A percentile compares a stretch with the other conserved stretches of the same genome.
These are phyloP conservation scores for Stephania cephalantha DNA, from an alignment of 164 flowering plant genomes.

Conservation along the genomic window DNA sequence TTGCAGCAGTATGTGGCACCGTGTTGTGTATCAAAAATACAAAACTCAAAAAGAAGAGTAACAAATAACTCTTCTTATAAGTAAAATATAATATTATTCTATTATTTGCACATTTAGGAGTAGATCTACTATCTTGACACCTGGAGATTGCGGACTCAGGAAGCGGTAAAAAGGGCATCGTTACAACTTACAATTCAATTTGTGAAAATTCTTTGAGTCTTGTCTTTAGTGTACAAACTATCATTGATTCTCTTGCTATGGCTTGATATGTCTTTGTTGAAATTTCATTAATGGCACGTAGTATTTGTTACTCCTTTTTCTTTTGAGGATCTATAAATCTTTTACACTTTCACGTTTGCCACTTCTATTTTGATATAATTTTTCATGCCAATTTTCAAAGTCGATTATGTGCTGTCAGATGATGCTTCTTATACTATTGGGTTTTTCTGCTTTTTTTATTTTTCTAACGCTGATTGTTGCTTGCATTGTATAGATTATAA, in stretches of 20 bases:
- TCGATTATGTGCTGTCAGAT: background rate
- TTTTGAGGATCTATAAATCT: background rate
- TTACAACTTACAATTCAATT: background rate
- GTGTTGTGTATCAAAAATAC: no score
- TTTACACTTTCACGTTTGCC: background rate
- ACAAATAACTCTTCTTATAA: background rate
- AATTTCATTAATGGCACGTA: background rate
- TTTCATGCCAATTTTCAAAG: background rate
- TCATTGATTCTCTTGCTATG: background rate
- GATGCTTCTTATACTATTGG: background rate
- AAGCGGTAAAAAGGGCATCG: background rate
- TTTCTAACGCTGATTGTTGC: background rate
- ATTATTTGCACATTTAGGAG: background rate
- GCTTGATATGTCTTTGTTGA: background rate
- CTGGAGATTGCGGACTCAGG: background rate
- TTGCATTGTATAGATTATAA: constrained; percentile 53
- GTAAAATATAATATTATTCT: background rate
- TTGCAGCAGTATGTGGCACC: no score
- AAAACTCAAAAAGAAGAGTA: background rate
- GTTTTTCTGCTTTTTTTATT: background rate
- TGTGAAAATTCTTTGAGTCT: background rate
- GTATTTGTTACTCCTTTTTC: background rate
- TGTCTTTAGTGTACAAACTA: background rate
- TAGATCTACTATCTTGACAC: background rate
- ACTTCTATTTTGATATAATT: background rate